Percentiles rank a stretch among this genome's conserved stretches.
Conservation (phyloP, 2,329 filamentous ascomycete species). For the Thelonectria olida region DNA sequence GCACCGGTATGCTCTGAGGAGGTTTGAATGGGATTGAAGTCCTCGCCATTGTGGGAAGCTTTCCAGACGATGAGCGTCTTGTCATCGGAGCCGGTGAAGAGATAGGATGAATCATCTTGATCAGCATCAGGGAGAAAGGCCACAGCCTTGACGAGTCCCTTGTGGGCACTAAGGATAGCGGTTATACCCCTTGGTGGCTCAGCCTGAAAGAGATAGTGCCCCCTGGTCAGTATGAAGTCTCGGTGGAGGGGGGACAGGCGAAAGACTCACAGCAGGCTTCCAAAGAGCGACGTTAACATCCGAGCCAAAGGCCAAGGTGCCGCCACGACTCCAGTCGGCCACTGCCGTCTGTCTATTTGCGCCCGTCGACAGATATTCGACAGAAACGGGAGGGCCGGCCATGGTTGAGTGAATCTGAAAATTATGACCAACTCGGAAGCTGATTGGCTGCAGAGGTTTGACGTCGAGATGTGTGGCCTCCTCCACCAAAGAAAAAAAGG, state of each 20-base stretch:
- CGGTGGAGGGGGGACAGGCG: background rate
- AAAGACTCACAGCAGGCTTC: constrained; percentile 74
- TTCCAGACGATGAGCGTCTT: constrained; percentile 80
- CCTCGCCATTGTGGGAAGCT: constrained; percentile 35
- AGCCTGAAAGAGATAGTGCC: constrained; percentile 43
- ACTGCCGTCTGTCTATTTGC: constrained; percentile 90
- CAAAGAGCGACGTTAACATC: constrained; percentile 91
- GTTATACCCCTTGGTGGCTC: constrained; percentile 65
- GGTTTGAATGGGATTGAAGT: constrained; percentile 59
- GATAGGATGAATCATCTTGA: constrained; percentile 58
- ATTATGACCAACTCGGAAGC: constrained; percentile 42
- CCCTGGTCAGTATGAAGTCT: background rate
- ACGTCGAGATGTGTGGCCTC: constrained; percentile 30
- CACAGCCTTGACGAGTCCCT: constrained; percentile 82
- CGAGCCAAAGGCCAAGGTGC: constrained; percentile 86
- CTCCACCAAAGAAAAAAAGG: background rate
- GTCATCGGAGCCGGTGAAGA: constrained; percentile 86
- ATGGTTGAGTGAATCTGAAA: constrained; percentile 48
- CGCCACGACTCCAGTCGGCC: constrained; percentile 84
- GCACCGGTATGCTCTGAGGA: constrained; percentile 73
- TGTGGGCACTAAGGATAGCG: constrained; percentile 77
- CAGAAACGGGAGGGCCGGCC: constrained; percentile 44
- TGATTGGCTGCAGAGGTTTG: constrained; percentile 47
- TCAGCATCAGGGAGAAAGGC: constrained; percentile 72
- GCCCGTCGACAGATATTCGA: constrained; percentile 75